phyloP scores from a whole-genome alignment of 2,329 filamentous ascomycete species.

The Sphaerulina vaccinii region DNA sequence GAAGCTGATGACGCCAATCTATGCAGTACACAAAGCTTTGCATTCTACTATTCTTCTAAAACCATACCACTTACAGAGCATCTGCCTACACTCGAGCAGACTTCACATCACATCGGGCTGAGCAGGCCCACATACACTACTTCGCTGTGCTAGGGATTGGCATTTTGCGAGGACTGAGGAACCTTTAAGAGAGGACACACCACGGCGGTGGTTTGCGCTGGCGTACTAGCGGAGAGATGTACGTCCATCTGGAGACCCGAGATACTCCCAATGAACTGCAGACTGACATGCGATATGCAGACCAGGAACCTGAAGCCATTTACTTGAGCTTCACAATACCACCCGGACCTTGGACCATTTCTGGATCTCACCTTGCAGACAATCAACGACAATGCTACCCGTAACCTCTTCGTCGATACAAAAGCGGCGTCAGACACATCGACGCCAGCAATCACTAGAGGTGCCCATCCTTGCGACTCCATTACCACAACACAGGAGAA shows the following conservation, averaged over 20 bases:
- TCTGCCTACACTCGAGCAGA: neutral
- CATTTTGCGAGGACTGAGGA: conserved; percentile 13
- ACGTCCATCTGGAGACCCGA: conserved; percentile 1
- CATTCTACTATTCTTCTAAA: too few relatives aligned
- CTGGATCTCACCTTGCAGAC: conserved; percentile 15
- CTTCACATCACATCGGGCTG: conserved; percentile 2
- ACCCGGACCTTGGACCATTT: conserved; percentile 9
- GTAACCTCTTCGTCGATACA: conserved; percentile 68
- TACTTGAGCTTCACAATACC: conserved; percentile 11
- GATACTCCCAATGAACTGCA: neutral
- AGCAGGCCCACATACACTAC: conserved; percentile 2
- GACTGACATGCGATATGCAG: conserved; percentile 8
- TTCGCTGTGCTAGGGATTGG: conserved; percentile 13
- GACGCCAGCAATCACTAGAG: conserved; percentile 86
- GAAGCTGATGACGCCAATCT: neutral
- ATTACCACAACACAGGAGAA: conserved; percentile 57
- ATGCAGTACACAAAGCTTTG: neutral
- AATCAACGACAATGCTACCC: conserved; percentile 64
- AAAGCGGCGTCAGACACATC: conserved; percentile 71
- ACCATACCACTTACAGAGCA: too few relatives aligned
- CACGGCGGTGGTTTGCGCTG: conserved; percentile 16
- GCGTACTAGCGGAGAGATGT: conserved; percentile 13
- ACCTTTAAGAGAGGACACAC: conserved; percentile 3
- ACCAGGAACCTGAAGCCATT: conserved; percentile 10
- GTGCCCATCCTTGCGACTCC: conserved; percentile 64